Evolutionary conservation across 1,284 basidiomycete genomes (phyloP), one percentile per base, ranked within the genome.

Genomic region (Trichosporon sp.): DNA sequence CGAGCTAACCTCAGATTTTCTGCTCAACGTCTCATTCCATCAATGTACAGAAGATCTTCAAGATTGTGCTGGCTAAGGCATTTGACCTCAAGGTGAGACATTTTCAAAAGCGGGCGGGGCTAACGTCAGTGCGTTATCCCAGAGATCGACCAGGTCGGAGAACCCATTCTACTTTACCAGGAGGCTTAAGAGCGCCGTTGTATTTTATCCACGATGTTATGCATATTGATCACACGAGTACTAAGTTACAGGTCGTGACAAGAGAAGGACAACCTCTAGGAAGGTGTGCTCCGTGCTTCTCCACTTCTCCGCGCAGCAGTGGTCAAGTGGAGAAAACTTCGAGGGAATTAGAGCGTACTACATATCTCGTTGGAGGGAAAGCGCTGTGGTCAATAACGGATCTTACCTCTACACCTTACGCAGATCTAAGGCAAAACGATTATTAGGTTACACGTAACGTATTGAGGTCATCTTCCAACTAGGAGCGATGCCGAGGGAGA

Each of bases 11-110:
- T 6, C 61, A 80, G 73, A 95, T 98, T 80, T 99, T 98, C 82
- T 98, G 94, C 82, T 97, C 94, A 52, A 98, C 95, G 44, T 92
- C 91, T 40, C 93, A 95, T 71, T 93, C 93, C 65, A 96, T 98
- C 83, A 98, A 99, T 79, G 95, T 99, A 60, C 95, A 98, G 84
- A 96, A 98, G 85, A 98, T 98, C 72, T 97, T 97, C 88, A 96
- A 97, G 70, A 80, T 79, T 54, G 78, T 78, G 14, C 72, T 79
- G 19, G 79, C 81, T 7, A 80, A 82, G 69, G 79, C 78, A 5
- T 82, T 82, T 61, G 81, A 81, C 68, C 74, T 81, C 27, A 81
- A 81, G 69, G 78, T 78, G 54, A 52, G 75, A 60, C 10, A 9
- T 27, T 37, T 33, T n/a, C n/a, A 14, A 14, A 9, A 4, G 21